These are phyloP conservation scores for Cyamopsis tetragonoloba DNA, from an alignment of 306 rosid species.

Conservation along the genomic window DNA sequence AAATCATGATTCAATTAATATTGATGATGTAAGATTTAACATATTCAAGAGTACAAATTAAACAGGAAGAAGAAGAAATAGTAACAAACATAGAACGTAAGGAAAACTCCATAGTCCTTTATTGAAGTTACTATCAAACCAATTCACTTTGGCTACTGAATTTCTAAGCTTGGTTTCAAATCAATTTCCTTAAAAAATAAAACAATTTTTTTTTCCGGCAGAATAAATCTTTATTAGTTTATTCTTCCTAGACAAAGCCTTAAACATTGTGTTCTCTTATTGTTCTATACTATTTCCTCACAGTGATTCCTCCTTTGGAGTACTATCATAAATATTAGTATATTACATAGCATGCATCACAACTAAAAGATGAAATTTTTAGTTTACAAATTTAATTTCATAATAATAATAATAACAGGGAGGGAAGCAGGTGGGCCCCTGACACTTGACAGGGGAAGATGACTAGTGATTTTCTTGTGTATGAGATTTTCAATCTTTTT, in stretches of 20 bases:
- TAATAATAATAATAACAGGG: too few species aligned
- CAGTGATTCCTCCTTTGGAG: neutral
- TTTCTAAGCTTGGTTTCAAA: neutral
- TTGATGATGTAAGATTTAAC: neutral
- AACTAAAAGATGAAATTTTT: slow-evolving; percentile 17
- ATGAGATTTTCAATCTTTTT: slow-evolving; percentile 2
- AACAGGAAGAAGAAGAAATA: neutral
- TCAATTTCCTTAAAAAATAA: neutral
- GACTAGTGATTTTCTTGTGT: slow-evolving; percentile 29
- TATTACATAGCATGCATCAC: slow-evolving; percentile 19
- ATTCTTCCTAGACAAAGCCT: neutral
- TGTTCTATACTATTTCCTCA: neutral
- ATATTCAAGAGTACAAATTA: neutral
- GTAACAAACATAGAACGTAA: neutral
- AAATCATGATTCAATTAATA: neutral
- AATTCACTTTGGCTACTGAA: neutral
- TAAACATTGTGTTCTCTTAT: neutral
- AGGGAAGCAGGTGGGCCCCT: slow-evolving; percentile 44
- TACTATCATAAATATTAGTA: neutral
- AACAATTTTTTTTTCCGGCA: too few species aligned
- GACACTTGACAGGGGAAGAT: slow-evolving; percentile 42
- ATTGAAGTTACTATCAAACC: too few species aligned
- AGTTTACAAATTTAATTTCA: neutral
- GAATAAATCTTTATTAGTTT: neutral
- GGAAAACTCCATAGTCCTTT: neutral